Evolutionary conservation across 495 filamentous ascomycete genomes (phyloP), one percentile per base, ranked within the genome.

Genomic region (Annulohypoxylon stygium): DNA sequence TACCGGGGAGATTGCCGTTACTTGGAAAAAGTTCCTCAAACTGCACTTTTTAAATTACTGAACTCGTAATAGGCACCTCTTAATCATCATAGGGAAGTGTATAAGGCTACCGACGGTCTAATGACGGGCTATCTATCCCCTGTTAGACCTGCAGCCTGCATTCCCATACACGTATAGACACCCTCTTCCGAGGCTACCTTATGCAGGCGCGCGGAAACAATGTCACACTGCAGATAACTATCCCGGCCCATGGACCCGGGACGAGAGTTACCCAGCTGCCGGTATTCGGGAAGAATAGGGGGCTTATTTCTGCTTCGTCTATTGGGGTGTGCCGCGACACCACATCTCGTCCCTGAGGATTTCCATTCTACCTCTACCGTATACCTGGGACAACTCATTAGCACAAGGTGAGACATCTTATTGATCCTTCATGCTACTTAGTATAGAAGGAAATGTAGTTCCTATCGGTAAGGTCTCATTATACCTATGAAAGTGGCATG

Each of bases 181-280:
- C 36, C 62, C 62, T 57, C 39, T 47, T 8, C 51, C 50, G 39
- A 34, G 37, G 37, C 11, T 55, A 50, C 23, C 7, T 25, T 57
- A 58, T 67, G 53, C 54, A 33, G 34, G 36, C 18, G 30, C 50
- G 41, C n/a, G 26, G 39, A 54, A 58, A 16, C 36, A 58, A 59
- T 59, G 64, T 59, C 64, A 50, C 63, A 67, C 64, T 67, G 64
- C 64, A 67, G 64, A 25, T 26, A 59, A 59, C 16, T 16, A 59
- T 20, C 64, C 64, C 53, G 48, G 53, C 16, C 53, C 53, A 50
- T 67, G 64, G 64, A 5, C 26, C 41, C 33, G 53, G 64, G 53
- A 57, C 54, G 45, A 36, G 43, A 18, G 60, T 16, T 41, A 53
- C 61, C 61, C 23, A 26, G 0, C 34, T 67, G 39, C 55, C 43